Percentiles rank a stretch among this genome's conserved stretches.
These are phyloP conservation scores for Mortierella sp. DNA, from an alignment of 371 early-diverging fungal genomes.

Conservation along the genomic window DNA sequence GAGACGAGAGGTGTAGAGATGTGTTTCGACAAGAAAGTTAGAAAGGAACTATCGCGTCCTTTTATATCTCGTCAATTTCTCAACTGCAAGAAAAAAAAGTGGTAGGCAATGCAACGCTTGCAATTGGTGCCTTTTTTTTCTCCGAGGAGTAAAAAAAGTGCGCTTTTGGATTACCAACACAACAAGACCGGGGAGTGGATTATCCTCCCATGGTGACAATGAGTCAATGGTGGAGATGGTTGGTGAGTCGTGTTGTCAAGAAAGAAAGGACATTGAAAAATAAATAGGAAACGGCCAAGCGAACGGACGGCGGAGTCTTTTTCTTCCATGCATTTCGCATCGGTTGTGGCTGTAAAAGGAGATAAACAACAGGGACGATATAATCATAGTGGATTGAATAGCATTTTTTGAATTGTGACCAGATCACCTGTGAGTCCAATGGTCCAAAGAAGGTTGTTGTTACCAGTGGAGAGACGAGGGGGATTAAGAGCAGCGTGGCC, in stretches of 20 bases:
- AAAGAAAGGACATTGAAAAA: background rate
- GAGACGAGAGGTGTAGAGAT: background rate
- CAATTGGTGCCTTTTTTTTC: background rate
- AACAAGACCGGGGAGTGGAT: slow-evolving; percentile 1
- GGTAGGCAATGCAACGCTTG: background rate
- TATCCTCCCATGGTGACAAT: background rate
- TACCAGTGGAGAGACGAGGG: background rate
- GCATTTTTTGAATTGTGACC: background rate
- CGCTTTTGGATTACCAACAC: slow-evolving; percentile 1
- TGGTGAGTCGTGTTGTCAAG: background rate
- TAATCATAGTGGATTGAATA: background rate
- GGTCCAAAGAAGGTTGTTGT: slow-evolving; percentile 19
- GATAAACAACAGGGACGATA: background rate
- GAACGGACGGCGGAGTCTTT: background rate
- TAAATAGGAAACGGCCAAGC: background rate
- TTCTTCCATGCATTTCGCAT: background rate
- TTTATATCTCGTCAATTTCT: background rate
- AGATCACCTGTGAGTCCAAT: slow-evolving; percentile 7
- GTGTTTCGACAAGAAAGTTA: background rate
- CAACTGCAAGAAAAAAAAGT: background rate
- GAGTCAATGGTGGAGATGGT: background rate
- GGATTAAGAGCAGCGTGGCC: slow-evolving; percentile 7
- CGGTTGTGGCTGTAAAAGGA: slow-evolving; percentile 9
- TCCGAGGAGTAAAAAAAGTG: slow-evolving; percentile 2
- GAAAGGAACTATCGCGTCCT: background rate